Conservation (phyloP, 805 yeast genomes). For the Lachancea thermotolerans region DNA sequence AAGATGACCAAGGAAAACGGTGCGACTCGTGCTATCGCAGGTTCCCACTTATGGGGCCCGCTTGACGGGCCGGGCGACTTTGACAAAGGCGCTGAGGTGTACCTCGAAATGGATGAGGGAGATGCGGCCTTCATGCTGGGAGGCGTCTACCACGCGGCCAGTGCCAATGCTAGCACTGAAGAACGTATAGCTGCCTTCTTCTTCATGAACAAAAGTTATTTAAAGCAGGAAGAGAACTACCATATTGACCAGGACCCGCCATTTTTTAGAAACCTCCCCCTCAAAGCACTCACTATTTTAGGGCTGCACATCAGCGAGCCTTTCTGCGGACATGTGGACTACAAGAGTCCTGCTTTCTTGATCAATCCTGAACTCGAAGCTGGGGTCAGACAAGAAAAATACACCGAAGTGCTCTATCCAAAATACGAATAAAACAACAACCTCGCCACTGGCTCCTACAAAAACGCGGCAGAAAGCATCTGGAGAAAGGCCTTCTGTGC, state of each 20-base stretch:
- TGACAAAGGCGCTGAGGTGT: slow-evolving; percentile 16
- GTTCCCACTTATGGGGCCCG: slow-evolving; percentile 32
- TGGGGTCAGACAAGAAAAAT: background rate
- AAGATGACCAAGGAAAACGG: slow-evolving; percentile 24
- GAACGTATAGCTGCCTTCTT: slow-evolving; percentile 22
- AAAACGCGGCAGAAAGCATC: too few relatives aligned
- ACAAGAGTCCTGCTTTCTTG: slow-evolving; percentile 8
- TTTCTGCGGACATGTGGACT: slow-evolving; percentile 13
- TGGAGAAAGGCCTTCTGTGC: too few relatives aligned
- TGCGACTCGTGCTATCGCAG: slow-evolving; percentile 30
- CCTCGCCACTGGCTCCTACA: too few relatives aligned
- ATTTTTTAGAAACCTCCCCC: slow-evolving; percentile 5
- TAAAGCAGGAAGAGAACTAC: slow-evolving; percentile 29
- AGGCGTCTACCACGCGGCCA: slow-evolving; percentile 29
- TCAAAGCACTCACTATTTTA: slow-evolving; percentile 7
- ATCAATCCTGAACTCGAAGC: slow-evolving; percentile 2
- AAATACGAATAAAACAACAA: background rate
- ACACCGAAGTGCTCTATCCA: background rate
- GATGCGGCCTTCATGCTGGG: slow-evolving; percentile 31
- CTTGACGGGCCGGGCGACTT: slow-evolving; percentile 23
- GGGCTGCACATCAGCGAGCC: slow-evolving; percentile 12
- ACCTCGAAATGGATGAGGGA: slow-evolving; percentile 29
- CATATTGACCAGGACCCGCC: slow-evolving; percentile 3
- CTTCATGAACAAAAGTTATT: slow-evolving; percentile 27
- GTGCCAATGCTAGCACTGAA: slow-evolving; percentile 25